Percentiles rank a stretch among this genome's conserved stretches.
These are phyloP conservation scores for Pseudocercospora macadamiae DNA, from an alignment of 2,329 filamentous ascomycete species.

Conservation along the genomic window DNA sequence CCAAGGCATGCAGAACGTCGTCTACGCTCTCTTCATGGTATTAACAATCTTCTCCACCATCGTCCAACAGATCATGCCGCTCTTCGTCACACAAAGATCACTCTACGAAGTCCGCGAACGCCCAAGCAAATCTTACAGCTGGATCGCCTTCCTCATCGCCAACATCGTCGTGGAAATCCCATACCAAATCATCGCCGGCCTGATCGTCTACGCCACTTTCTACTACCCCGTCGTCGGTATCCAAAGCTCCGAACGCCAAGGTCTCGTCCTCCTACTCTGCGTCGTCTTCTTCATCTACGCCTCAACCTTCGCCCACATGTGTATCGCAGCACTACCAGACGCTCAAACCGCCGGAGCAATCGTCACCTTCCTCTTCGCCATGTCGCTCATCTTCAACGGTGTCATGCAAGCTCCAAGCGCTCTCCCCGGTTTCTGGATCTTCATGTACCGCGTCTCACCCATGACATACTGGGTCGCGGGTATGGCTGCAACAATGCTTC, in stretches of 20 bases:
- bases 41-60: slow-evolving; percentile 46
- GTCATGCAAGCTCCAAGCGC: slow-evolving; percentile 62
- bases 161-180: slow-evolving; percentile 74
- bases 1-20: slow-evolving; percentile 50
- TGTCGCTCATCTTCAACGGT: slow-evolving; percentile 55
- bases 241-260: slow-evolving; percentile 58
- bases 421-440: slow-evolving; percentile 74
- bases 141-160: slow-evolving; percentile 71
- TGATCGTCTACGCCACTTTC: slow-evolving; percentile 67
- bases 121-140: slow-evolving; percentile 72
- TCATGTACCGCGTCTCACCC: slow-evolving; percentile 71
- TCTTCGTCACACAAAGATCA: slow-evolving; percentile 61
- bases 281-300: slow-evolving; percentile 72
- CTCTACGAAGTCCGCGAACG: slow-evolving; percentile 64
- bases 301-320: slow-evolving; percentile 73
- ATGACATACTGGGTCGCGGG: slow-evolving; percentile 64
- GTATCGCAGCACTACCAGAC: slow-evolving; percentile 69
- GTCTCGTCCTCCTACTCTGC: slow-evolving; percentile 66
- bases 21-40: slow-evolving; percentile 57
- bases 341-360: slow-evolving; percentile 69
- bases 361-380: slow-evolving; percentile 51
- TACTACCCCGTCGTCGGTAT: slow-evolving; percentile 60
- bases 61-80: slow-evolving; percentile 62
- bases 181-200: slow-evolving; percentile 63
- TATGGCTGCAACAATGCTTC: slow-evolving; percentile 47